A percentile compares a stretch with the other conserved stretches of the same genome.
phyloP scores from a whole-genome alignment of 2,329 filamentous ascomycete genomes.

The Pseudogymnoascus sp. region DNA sequence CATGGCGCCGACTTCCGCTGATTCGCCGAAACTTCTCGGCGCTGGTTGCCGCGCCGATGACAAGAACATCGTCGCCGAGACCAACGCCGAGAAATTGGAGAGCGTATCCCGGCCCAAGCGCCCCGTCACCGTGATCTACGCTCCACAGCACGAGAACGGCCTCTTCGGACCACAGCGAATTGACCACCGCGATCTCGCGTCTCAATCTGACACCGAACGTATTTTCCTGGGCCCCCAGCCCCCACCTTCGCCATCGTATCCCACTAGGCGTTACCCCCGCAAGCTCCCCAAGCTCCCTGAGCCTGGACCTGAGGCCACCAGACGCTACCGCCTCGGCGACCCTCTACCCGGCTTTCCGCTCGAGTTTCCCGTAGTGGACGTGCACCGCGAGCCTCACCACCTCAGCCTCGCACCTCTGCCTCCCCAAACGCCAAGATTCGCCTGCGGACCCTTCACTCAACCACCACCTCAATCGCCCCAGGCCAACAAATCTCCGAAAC shows the following conservation, averaged over 20 bases:
- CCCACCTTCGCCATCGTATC: no score
- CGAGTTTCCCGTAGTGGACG: not conserved
- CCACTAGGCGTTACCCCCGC: no score
- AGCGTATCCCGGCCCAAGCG: not conserved
- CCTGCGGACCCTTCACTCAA: not conserved
- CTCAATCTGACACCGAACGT: no score
- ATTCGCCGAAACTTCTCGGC: not conserved
- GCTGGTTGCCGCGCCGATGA: not conserved
- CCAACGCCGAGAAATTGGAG: not conserved
- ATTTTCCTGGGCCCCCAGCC: not conserved
- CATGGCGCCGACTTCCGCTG: not conserved
- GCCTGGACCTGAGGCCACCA: not conserved
- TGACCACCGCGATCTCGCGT: no score
- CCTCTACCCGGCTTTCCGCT: not conserved
- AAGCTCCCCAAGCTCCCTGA: not conserved
- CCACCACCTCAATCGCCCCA: not conserved
- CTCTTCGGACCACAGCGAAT: no score
- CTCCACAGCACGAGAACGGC: not conserved
- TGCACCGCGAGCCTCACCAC: not conserved
- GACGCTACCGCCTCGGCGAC: not conserved
- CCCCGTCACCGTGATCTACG: not conserved
- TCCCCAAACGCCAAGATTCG: constrained; percentile 4
- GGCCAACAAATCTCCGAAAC: not conserved
- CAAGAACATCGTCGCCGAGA: not conserved
- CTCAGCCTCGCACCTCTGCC: not conserved